Percentiles rank a stretch among this genome's conserved stretches.
Evolutionary conservation across 2,329 filamentous ascomycete genomes (phyloP).

Genomic region (Raffaelea albimanens): DNA sequence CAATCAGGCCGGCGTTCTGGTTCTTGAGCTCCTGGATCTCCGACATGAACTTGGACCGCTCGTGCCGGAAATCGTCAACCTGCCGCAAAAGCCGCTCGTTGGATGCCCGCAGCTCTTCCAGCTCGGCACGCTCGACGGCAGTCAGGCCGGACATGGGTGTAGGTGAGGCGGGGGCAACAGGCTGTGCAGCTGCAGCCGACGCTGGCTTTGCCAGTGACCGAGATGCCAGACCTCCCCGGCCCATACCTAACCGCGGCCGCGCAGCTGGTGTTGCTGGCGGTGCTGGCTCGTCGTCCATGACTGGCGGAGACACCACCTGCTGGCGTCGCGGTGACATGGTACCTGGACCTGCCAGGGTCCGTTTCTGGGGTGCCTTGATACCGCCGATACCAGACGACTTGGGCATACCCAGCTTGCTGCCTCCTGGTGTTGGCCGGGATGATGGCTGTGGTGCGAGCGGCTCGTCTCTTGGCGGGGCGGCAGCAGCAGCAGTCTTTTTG

Average conservation of each 20-base stretch:
- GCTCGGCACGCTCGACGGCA: conserved; percentile 78
- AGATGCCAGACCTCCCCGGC: conserved; percentile 75
- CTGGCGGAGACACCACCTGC: conserved; percentile 30
- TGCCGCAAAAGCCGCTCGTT: conserved; percentile 70
- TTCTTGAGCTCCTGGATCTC: conserved; percentile 93
- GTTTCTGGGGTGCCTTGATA: conserved; percentile 51
- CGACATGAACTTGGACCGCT: conserved; percentile 70
- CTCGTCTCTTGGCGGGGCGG: conserved; percentile 32
- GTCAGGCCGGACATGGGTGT: conserved; percentile 57
- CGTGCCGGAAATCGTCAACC: conserved; percentile 71
- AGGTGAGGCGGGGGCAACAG: conserved; percentile 46
- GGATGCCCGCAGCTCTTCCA: conserved; percentile 77
- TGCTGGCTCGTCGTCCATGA: conserved; percentile 37
- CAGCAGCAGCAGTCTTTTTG: conserved; percentile 32
- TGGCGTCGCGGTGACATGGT: conserved; percentile 44
- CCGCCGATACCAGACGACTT: conserved; percentile 44
- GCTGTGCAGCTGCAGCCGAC: conserved; percentile 40
- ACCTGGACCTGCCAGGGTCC: conserved; percentile 37
- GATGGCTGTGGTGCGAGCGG: conserved; percentile 51
- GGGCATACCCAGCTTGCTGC: conserved; percentile 45
- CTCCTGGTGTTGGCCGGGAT: conserved; percentile 33
- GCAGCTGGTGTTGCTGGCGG: conserved; percentile 43
- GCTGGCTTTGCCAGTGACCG: conserved; percentile 74
- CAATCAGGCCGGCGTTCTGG: conserved; percentile 91
- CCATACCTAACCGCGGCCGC: conserved; percentile 52